phyloP scores from a whole-genome alignment of 257 asterid species.

The Ballota nigra region DNA sequence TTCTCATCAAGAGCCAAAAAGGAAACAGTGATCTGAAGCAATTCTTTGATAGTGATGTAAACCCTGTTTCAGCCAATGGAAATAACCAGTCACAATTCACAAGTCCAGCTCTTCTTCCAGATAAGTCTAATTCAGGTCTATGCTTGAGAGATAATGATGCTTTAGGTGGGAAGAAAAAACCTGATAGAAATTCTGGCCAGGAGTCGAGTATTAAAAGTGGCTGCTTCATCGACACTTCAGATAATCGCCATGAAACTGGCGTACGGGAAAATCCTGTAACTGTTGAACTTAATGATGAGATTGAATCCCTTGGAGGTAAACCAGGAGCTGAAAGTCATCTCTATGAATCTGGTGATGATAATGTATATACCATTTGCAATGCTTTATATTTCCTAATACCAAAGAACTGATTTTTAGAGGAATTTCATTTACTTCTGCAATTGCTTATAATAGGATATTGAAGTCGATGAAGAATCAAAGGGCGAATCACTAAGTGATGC shows the following conservation, averaged over 20 bases:
- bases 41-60: conserved; percentile 19
- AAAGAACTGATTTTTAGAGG: background rate
- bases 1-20: conserved; percentile 38
- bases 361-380: conserved; percentile 28
- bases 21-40: conserved; percentile 17
- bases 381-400: conserved; percentile 9
- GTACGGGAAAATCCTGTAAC: conserved; percentile 26
- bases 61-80: conserved; percentile 16
- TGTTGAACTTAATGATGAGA: conserved; percentile 42
- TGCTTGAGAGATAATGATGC: conserved; percentile 7
- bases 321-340: conserved; percentile 40
- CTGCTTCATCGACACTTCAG: conserved; percentile 25
- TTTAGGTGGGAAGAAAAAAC: background rate
- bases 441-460: conserved; percentile 43
- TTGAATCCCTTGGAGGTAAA: conserved; percentile 42
- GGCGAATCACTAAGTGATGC: conserved; percentile 53
- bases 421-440: conserved; percentile 14
- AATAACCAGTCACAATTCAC: conserved; percentile 27
- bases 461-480: conserved; percentile 34
- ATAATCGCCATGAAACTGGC: conserved; percentile 20
- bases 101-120: conserved; percentile 20
- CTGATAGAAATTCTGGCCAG: conserved; percentile 20
- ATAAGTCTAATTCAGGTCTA: conserved; percentile 21
- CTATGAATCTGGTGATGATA: conserved; percentile 47
- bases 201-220: conserved; percentile 24